Evolutionary conservation across 345 rosid species (phyloP).

Genomic region (Kandelia obovata): DNA sequence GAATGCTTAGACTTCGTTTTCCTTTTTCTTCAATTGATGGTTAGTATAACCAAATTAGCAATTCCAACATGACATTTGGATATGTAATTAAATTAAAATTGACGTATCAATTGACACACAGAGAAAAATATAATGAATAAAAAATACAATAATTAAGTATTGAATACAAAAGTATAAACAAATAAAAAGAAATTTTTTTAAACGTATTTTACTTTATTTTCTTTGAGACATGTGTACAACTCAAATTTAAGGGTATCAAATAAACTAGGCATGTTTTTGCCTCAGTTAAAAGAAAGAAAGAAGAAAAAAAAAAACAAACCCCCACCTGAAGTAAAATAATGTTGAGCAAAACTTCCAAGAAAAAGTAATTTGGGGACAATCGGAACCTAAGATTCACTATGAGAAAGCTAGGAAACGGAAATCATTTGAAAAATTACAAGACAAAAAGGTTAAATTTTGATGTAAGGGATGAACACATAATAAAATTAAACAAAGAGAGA

Average conservation of each 20-base stretch:
- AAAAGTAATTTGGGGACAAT: background rate
- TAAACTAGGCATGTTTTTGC: slow-evolving; percentile 6
- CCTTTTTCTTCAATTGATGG: no score
- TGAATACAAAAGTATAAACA: background rate
- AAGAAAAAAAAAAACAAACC: background rate
- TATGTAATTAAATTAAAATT: no score
- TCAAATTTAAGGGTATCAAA: background rate
- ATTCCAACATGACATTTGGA: no score
- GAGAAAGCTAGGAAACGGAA: background rate
- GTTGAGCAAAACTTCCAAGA: background rate
- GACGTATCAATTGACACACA: no score
- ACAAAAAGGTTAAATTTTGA: background rate
- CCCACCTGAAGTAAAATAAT: background rate
- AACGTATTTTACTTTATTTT: slow-evolving; percentile 5
- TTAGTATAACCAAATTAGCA: no score
- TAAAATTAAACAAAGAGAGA: background rate
- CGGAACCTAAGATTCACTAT: background rate
- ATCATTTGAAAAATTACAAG: background rate
- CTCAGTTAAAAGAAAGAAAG: background rate
- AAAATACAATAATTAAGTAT: background rate
- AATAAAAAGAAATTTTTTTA: background rate
- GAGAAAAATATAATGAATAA: no score
- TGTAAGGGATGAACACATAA: background rate
- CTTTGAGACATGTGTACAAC: slow-evolving; percentile 6
- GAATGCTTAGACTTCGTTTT: no score